Evolutionary conservation across 2,329 filamentous ascomycete genomes (phyloP).

Genomic region (Phialophora verrucosa): DNA sequence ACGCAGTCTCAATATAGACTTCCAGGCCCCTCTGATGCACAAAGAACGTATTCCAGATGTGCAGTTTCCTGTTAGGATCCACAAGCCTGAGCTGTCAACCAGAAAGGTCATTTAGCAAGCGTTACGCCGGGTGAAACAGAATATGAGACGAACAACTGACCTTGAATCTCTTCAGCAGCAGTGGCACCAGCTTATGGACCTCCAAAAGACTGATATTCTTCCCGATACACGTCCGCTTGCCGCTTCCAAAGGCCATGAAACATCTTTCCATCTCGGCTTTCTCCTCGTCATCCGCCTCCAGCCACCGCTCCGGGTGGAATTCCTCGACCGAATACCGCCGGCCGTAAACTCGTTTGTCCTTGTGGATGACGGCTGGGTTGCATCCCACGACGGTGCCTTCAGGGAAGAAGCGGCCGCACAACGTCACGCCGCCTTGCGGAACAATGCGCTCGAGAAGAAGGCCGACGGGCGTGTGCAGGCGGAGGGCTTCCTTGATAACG

Average conservation of each 20-base stretch:
- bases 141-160: background rate
- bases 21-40: constrained; percentile 26
- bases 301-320: constrained; percentile 42
- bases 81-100: background rate
- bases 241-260: constrained; percentile 16
- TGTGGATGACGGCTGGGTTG: constrained; percentile 75
- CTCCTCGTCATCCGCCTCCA: constrained; percentile 19
- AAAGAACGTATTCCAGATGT: constrained; percentile 26
- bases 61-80: constrained; percentile 18
- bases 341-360: constrained; percentile 53
- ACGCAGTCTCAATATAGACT: constrained; percentile 19
- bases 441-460: constrained; percentile 75
- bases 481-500: constrained; percentile 28
- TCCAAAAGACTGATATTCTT: constrained; percentile 26
- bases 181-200: constrained; percentile 30
- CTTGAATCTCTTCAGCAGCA: constrained; percentile 31
- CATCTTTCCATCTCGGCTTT: constrained; percentile 12
- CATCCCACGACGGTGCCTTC: constrained; percentile 76
- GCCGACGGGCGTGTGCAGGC: constrained; percentile 72
- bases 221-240: constrained; percentile 25
- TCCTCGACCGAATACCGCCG: constrained; percentile 33
- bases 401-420: constrained; percentile 69
- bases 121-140: background rate
- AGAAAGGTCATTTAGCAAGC: background rate
- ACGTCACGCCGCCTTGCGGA: constrained; percentile 64